Conservation (phyloP, 495 filamentous ascomycete species). For the Neurospora sp. region DNA sequence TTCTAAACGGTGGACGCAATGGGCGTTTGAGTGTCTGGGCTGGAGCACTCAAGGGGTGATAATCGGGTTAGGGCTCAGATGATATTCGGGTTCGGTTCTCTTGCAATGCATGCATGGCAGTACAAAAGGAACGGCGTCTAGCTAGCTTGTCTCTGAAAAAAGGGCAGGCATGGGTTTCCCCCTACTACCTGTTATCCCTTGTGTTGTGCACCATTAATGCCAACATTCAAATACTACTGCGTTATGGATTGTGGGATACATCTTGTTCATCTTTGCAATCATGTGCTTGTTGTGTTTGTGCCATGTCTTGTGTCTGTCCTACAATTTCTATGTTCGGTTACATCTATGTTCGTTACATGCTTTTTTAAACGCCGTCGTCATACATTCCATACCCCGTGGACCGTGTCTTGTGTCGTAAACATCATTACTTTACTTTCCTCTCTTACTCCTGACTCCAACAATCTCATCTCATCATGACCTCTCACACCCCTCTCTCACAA, state of each 20-base stretch:
- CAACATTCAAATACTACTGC: constrained; percentile 1
- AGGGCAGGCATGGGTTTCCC: constrained; percentile 3
- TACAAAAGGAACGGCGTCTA: constrained; percentile 29
- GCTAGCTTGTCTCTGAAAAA: constrained; percentile 25
- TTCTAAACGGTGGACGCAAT: constrained; percentile 48
- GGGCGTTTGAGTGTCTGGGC: constrained; percentile 14
- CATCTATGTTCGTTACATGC: background rate
- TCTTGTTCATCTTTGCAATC: background rate
- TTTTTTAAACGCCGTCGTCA: background rate
- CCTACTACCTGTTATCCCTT: background rate
- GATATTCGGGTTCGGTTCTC: constrained; percentile 21
- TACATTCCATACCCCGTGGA: background rate
- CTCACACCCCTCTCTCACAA: background rate
- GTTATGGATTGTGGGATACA: background rate
- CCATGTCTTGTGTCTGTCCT: background rate
- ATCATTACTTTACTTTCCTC: background rate
- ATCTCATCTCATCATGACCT: background rate
- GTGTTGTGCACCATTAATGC: background rate
- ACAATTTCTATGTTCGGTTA: background rate
- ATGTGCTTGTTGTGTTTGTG: background rate
- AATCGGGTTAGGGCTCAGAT: constrained; percentile 19
- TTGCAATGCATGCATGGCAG: constrained; percentile 21
- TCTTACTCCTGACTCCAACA: background rate
- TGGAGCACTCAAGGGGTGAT: constrained; percentile 10
- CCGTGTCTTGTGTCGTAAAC: background rate